Percentiles rank a stretch among this genome's conserved stretches.
These are phyloP conservation scores for Suillus hirtellus DNA, from an alignment of 768 basidiomycete genomes.

Conservation along the genomic window DNA sequence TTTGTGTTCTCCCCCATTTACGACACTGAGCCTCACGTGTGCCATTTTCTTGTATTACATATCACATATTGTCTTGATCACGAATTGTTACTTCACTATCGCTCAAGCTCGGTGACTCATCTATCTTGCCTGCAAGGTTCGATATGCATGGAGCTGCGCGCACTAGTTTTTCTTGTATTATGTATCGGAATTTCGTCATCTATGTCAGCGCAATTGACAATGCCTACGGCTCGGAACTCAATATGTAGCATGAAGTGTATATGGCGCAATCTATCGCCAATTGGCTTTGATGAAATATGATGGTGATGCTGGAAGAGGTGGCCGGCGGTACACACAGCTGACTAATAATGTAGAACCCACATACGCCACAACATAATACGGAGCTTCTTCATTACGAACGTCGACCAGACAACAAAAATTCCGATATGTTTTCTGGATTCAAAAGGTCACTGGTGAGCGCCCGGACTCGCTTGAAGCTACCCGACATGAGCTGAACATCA, in stretches of 20 bases:
- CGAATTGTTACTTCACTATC: background rate
- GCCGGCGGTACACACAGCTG: background rate
- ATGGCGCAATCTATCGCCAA: background rate
- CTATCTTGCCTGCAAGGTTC: background rate
- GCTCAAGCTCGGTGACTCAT: background rate
- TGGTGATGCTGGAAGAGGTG: too few relatives aligned
- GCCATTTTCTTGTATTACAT: conserved; percentile 8
- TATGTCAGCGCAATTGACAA: background rate
- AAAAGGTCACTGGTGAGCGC: conserved; percentile 35
- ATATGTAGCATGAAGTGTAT: background rate
- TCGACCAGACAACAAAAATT: background rate
- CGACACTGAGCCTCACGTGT: background rate
- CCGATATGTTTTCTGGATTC: conserved; percentile 39
- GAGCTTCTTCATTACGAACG: background rate
- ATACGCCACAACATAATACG: background rate
- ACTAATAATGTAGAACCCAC: background rate
- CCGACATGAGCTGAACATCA: conserved; percentile 5
- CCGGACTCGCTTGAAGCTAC: background rate
- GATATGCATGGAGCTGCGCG: background rate
- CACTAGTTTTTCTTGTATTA: background rate
- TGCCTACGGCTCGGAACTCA: background rate
- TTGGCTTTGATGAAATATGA: too few relatives aligned
- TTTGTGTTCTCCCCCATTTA: background rate
- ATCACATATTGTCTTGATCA: background rate
- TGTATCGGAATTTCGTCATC: background rate